Evolutionary conservation across 352 stramenopile genomes (phyloP), one percentile per base, ranked within the genome.

Genomic region (Phytopythium boreale): DNA sequence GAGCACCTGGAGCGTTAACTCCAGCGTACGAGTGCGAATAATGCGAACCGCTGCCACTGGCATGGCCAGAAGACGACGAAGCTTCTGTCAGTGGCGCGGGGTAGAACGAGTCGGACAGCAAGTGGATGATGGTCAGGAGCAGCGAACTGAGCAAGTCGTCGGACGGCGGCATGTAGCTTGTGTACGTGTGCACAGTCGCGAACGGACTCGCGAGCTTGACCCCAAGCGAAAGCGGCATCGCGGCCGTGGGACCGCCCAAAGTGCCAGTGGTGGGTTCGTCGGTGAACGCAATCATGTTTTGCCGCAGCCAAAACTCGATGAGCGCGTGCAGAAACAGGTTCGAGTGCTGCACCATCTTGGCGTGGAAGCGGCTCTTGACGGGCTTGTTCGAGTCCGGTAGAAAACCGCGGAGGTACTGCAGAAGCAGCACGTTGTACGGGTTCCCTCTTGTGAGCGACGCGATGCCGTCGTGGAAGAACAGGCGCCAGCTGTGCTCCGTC

Each of bases 261-360:
- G 62, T 43, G 0, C 37, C n/a, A 26, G 64, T 51, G 9, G 69
- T 49, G 4, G 76, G 64, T n/a, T 88, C 84, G 57, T 92, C 79
- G 0, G 84, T 86, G 59, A 92, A 94, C 61, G 86, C 75, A 56
- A 96, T 92, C 56, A 93, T 77, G 64, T 96, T 96, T 63, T 96
- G 88, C n/a, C 82, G 83, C 51, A 96, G 72, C 88, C 88, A 96
- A 56, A 93, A 92, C 62, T 96, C 88, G 24, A 96, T 93, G 46
- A 95, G 60, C 44, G 91, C 85, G 61, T 95, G 84, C 27, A 96
- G 72, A 64, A 96, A 95, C 4, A 94, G 72, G 66, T 87, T 93
- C 36, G 84, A 85, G 62, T 87, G 69, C 66, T 94, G 84, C 31
- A 92, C 63, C 39, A 92, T 66, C 60, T 91, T 93, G 72, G 74